A percentile compares a stretch with the other conserved stretches of the same genome.
phyloP scores from a whole-genome alignment of 2,329 filamentous ascomycete genomes.

The Hymenoscyphus fructigenus region DNA sequence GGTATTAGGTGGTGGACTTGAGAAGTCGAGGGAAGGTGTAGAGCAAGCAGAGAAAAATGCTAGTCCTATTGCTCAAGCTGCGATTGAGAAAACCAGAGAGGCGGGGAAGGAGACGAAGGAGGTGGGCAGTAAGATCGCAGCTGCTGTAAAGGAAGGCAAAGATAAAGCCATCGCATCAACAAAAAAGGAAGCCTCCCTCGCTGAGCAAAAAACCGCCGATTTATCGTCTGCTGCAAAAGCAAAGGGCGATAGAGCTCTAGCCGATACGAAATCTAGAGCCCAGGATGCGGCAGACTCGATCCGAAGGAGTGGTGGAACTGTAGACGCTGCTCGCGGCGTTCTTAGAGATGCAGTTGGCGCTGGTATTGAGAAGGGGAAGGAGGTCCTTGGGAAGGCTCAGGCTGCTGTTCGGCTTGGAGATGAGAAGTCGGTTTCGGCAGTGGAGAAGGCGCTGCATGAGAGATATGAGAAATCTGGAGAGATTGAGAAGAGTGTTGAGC shows the following conservation, averaged over 20 bases:
- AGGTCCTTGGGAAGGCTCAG: conserved; percentile 42
- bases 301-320: conserved; percentile 36
- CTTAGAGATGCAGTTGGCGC: conserved; percentile 37
- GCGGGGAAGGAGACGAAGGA: conserved; percentile 33
- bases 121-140: conserved; percentile 26
- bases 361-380: conserved; percentile 38
- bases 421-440: conserved; percentile 36
- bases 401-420: conserved; percentile 39
- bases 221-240: conserved; percentile 36
- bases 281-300: conserved; percentile 26
- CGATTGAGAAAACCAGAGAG: conserved; percentile 40
- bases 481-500: conserved; percentile 50
- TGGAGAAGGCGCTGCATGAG: conserved; percentile 52
- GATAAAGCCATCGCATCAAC: conserved; percentile 18
- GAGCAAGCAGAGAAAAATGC: conserved; percentile 34
- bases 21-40: conserved; percentile 33
- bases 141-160: conserved; percentile 20
- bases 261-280: conserved; percentile 28
- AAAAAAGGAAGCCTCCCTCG: conserved; percentile 26
- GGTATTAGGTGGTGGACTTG: conserved; percentile 38
- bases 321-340: conserved; percentile 42
- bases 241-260: conserved; percentile 27
- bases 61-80: conserved; percentile 38
- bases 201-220: conserved; percentile 26
- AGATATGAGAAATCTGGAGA: conserved; percentile 47